Evolutionary conservation across 1,284 basidiomycete species (phyloP).

Genomic region (Moesziomyces sp.): DNA sequence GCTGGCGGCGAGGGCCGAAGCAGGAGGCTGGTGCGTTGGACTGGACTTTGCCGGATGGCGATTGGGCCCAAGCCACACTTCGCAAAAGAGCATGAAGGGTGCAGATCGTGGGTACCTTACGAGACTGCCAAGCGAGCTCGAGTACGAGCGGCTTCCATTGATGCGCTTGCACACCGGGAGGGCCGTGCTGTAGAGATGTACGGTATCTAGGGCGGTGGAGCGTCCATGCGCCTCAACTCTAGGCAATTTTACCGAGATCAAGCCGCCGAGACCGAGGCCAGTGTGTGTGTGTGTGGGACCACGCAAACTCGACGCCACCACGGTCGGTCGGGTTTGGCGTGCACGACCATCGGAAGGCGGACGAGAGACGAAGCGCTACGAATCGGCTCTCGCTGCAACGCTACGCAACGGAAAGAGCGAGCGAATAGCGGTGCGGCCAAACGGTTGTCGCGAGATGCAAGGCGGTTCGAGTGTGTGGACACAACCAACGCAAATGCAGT

Average conservation of each 20-base stretch:
- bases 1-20: no score
- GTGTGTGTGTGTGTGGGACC: not conserved
- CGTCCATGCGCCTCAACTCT: conserved; percentile 11
- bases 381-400: not conserved
- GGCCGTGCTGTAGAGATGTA: not conserved
- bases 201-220: not conserved
- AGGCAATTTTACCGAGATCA: not conserved
- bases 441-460: not conserved
- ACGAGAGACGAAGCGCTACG: not conserved
- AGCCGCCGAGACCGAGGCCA: not conserved
- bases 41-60: not conserved
- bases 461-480: not conserved
- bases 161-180: not conserved
- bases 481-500: not conserved
- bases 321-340: no score
- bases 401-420: no score
- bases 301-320: not conserved
- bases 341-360: not conserved
- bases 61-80: conserved; percentile 10
- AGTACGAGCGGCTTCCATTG: not conserved
- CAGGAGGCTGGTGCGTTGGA: not conserved
- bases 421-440: no score
- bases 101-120: conserved; percentile 22
- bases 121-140: conserved; percentile 3
- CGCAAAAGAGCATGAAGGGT: conserved; percentile 8